Percentiles rank a stretch among this genome's conserved stretches.
Conservation (phyloP, 2,329 filamentous ascomycete species). For the Talaromyces funiculosus region DNA sequence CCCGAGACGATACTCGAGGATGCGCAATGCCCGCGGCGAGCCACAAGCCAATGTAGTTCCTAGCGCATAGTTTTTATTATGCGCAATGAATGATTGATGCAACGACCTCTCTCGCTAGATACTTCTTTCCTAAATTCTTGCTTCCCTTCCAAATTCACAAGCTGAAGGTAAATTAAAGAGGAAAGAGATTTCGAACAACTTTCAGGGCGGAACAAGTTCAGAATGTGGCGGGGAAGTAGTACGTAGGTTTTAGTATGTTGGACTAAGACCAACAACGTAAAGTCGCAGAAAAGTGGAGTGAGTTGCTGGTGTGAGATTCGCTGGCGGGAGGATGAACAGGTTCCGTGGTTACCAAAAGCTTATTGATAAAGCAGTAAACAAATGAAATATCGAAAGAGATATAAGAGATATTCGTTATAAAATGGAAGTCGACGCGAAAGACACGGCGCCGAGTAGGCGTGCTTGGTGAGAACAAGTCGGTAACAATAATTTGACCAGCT, state of each 20-base stretch:
- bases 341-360: slow-evolving; percentile 1
- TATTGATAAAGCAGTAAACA: background rate
- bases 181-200: background rate
- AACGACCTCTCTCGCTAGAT: slow-evolving; percentile 2
- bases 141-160: background rate
- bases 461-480: background rate
- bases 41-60: slow-evolving; percentile 19
- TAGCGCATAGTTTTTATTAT: slow-evolving; percentile 36
- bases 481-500: background rate
- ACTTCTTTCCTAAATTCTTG: background rate
- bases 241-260: slow-evolving; percentile 1
- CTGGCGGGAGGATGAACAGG: background rate
- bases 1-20: slow-evolving; percentile 28
- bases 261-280: slow-evolving; percentile 4
- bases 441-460: background rate
- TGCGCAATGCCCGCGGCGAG: slow-evolving; percentile 33
- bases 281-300: slow-evolving; percentile 3
- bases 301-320: background rate
- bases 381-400: background rate
- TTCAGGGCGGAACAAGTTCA: slow-evolving; percentile 1
- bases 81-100: slow-evolving; percentile 9
- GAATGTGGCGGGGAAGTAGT: slow-evolving; percentile 6
- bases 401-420: background rate
- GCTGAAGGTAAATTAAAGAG: background rate
- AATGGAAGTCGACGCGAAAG: background rate